phyloP scores from a whole-genome alignment of 1,284 basidiomycete species.

The Tilletiaria anomala region DNA sequence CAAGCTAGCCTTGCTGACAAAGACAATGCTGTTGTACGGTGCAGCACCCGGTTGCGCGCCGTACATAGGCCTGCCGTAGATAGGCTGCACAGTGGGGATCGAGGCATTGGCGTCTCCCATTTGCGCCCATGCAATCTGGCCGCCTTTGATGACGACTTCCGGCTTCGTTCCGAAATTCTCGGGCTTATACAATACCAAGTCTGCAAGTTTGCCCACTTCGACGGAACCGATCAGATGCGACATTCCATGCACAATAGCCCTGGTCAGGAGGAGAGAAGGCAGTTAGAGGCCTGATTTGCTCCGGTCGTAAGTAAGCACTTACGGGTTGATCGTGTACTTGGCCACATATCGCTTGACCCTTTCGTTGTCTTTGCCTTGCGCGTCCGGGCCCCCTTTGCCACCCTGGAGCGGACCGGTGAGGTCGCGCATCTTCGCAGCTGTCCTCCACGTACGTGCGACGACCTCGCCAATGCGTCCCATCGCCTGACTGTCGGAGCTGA shows the following conservation, averaged over 20 bases:
- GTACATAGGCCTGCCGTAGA: constrained; percentile 78
- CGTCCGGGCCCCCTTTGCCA: constrained; percentile 43
- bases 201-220: constrained; percentile 67
- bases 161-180: constrained; percentile 82
- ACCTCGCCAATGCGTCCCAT: constrained; percentile 95
- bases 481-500: constrained; percentile 85
- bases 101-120: constrained; percentile 76
- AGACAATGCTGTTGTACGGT: constrained; percentile 63
- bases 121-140: constrained; percentile 77
- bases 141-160: constrained; percentile 84
- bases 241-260: constrained; percentile 86
- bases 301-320: constrained; percentile 38
- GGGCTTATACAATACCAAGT: constrained; percentile 87
- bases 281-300: not conserved
- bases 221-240: constrained; percentile 75
- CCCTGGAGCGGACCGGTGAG: constrained; percentile 56
- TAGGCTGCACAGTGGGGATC: constrained; percentile 84
- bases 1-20: constrained; percentile 67
- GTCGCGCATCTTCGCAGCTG: constrained; percentile 83
- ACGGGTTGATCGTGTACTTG: constrained; percentile 98
- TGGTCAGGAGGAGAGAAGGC: constrained; percentile 32
- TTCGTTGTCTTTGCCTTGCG: constrained; percentile 62
- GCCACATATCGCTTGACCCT: constrained; percentile 92
- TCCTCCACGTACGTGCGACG: constrained; percentile 81
- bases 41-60: constrained; percentile 60